Evolutionary conservation across 257 asterid species (phyloP), one percentile per base, ranked within the genome.

Genomic region (Przewalskia tangutica): DNA sequence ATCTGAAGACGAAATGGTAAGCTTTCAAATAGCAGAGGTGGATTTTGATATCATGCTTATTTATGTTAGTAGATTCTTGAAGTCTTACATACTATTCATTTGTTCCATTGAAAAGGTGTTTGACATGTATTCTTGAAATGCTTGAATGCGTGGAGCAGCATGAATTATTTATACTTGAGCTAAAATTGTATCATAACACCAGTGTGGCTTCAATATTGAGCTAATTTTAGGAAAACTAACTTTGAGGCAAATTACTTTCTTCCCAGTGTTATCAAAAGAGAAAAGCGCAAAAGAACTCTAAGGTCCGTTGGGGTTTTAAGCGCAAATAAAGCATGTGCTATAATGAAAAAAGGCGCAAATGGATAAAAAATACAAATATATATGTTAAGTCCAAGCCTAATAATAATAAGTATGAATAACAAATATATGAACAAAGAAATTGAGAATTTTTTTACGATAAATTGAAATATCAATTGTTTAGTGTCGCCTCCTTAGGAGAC

Each of bases 1-100:
- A 75, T 89, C 97, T 78, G 88, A 86, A 65, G 97, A 91, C 79
- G 98, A 90, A 87, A 86, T 91, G 75, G 99, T 96, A 90, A 87
- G 95, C 89, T 84, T 82, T 23, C 81, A 78, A 54, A 50, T 50
- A 50, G 80, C 27, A 13, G n/a, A 50, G 59, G 80, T 51, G 59
- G 80, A 75, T 32, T 75, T 75, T 75, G 46, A 75, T 75, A 14
- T 23, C 60, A 16, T 75, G 63, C 62, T 27, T 50, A 50, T 50
- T 75, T 75, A 27, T 75, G 54, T 23, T 73, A 6, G 79, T 73
- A 27, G 80, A 63, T 48, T 75, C 62, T 75, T 75, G 80, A 75
- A 75, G 79, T 18, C 80, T 50, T 75, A 27, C 63, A 75, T 12
- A 4, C 50, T 13, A 14, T 51, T 75, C 46, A 14, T 27, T 75